A percentile compares a stretch with the other conserved stretches of the same genome.
phyloP scores from a whole-genome alignment of 1,284 basidiomycete genomes.

The Cystobasidium pallidum region DNA sequence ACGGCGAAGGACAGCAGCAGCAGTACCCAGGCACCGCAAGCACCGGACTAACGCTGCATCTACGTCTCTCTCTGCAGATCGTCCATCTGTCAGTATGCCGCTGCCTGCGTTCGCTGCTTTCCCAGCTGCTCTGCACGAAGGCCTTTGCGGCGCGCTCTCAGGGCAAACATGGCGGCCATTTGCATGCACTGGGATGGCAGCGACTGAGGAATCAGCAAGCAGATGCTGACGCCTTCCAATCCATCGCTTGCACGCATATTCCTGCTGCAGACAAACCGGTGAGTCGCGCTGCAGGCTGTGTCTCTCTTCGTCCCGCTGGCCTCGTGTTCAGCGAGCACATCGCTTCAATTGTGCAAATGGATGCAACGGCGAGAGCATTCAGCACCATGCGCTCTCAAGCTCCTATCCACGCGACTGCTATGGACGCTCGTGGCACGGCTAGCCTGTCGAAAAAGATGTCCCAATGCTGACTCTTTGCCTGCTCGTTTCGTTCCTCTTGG shows the following conservation, averaged over 20 bases:
- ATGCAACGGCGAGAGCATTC: background rate
- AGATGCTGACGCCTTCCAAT: background rate
- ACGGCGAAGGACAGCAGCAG: background rate
- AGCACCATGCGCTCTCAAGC: background rate
- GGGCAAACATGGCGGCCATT: conserved; percentile 16
- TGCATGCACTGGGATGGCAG: background rate
- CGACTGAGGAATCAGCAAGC: background rate
- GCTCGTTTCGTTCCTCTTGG: conserved; percentile 2
- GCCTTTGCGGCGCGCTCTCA: conserved; percentile 30
- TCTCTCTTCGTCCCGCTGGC: conserved; percentile 14
- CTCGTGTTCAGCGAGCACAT: conserved; percentile 14
- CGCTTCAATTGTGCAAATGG: background rate
- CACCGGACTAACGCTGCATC: background rate
- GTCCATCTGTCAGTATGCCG: conserved; percentile 34
- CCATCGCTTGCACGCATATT: background rate
- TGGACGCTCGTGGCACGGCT: background rate
- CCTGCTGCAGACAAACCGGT: conserved; percentile 21
- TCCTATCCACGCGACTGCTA: background rate
- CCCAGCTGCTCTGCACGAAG: background rate
- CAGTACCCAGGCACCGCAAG: background rate
- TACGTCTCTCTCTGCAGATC: conserved; percentile 10
- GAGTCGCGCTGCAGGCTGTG: background rate
- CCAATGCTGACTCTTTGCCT: background rate
- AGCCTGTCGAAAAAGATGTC: background rate
- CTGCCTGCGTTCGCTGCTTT: background rate